Conservation (phyloP, 1,284 basidiomycete genomes). For the Wallemia mellicola region DNA sequence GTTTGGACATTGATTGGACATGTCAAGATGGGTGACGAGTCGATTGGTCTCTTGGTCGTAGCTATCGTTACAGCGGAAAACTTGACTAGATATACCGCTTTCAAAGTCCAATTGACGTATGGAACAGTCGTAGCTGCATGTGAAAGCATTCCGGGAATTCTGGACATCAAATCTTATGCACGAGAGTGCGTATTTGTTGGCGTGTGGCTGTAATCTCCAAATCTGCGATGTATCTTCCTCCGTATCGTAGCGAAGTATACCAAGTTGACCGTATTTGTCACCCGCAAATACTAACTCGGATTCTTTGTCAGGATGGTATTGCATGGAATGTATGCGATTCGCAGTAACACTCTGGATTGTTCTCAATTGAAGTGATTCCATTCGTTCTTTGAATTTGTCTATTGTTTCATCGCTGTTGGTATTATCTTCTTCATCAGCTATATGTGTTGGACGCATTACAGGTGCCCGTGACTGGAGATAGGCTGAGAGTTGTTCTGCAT, state of each 20-base stretch:
- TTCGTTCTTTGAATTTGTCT: background rate
- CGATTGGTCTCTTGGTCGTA: background rate
- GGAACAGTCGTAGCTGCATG: background rate
- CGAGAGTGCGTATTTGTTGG: background rate
- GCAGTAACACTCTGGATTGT: background rate
- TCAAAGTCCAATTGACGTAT: background rate
- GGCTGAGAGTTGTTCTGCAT: background rate
- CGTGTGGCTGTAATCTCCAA: background rate
- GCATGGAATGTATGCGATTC: background rate
- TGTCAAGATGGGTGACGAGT: background rate
- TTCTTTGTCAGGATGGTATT: background rate
- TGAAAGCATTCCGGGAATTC: background rate
- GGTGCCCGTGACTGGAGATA: background rate
- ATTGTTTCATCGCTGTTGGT: background rate
- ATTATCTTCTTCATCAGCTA: background rate
- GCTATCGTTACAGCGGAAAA: background rate
- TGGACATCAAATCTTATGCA: background rate
- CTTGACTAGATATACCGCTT: background rate
- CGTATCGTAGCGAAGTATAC: background rate
- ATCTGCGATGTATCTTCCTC: background rate
- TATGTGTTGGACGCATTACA: background rate
- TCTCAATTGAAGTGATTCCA: background rate
- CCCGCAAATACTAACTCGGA: background rate
- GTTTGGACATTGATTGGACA: background rate
- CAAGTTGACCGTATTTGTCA: background rate